phyloP scores from a whole-genome alignment of 805 yeast genomes.

The Candida peoriensis region DNA sequence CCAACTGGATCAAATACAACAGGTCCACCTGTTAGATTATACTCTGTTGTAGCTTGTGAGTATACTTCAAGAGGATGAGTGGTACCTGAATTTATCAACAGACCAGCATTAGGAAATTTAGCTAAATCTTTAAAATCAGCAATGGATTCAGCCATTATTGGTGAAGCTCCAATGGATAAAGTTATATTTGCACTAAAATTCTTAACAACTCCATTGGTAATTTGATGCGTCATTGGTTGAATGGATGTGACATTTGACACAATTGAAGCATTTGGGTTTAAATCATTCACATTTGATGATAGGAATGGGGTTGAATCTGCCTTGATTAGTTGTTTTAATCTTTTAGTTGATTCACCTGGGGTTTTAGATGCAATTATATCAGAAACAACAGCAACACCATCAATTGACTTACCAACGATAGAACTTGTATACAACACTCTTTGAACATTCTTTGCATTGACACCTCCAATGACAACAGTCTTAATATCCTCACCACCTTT shows the following conservation, averaged over 20 bases:
- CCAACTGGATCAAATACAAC: slow-evolving; percentile 91
- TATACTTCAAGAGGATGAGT: slow-evolving; percentile 40
- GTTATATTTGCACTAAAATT: slow-evolving; percentile 85
- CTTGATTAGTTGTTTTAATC: slow-evolving; percentile 25
- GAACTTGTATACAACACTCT: slow-evolving; percentile 49
- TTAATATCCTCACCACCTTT: slow-evolving; percentile 34
- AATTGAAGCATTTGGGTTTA: slow-evolving; percentile 3
- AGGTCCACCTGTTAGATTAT: slow-evolving; percentile 52
- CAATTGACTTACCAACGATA: slow-evolving; percentile 42
- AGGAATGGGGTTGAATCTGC: slow-evolving; percentile 5
- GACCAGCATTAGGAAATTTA: slow-evolving; percentile 42
- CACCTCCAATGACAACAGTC: slow-evolving; percentile 80
- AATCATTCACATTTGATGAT: background rate
- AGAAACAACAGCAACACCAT: slow-evolving; percentile 90
- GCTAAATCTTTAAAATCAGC: slow-evolving; percentile 70
- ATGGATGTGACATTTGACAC: slow-evolving; percentile 22
- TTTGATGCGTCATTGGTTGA: slow-evolving; percentile 75
- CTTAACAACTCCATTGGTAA: slow-evolving; percentile 85
- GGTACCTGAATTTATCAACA: slow-evolving; percentile 76
- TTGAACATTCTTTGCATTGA: slow-evolving; percentile 57
- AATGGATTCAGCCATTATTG: slow-evolving; percentile 76
- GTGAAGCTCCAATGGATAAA: slow-evolving; percentile 79
- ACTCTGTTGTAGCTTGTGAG: slow-evolving; percentile 48
- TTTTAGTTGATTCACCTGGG: slow-evolving; percentile 47
- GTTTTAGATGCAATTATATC: slow-evolving; percentile 65